Base-by-base conservation (phyloP, 163 green algal species). In the Scenedesmus sp. region DNA sequence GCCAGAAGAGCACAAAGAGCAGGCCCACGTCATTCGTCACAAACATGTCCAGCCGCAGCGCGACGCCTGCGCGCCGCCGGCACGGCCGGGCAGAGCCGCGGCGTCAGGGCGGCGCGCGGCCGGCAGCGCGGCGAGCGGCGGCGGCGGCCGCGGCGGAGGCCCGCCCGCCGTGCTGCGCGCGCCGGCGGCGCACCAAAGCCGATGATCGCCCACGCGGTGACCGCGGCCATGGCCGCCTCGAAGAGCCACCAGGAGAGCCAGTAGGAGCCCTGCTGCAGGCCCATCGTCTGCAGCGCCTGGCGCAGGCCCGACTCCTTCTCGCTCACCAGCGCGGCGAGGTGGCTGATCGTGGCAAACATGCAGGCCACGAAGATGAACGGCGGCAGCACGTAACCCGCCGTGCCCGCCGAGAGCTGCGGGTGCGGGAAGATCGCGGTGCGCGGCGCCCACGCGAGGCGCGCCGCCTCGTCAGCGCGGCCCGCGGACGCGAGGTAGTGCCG, bases 1-100 rank as follows among this genome's bases (percentile, higher is more conserved):
- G 83, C 85, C 95, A 95, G 84, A 98, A 96, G n/a, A 98, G 86
- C 62, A 97, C 87, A 81, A 98, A 97, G 13, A 97, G 81, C 63
- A 97, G 74, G 50, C 48, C 57, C 2, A 67, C 97, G 82, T 80
- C 87, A 86, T 98, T 98, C 26, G 92, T 71, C 13, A 92, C 75
- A 86, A 98, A 98, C 54, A 98, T 87, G 7, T 84, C n/a, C 51
- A 98, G 95, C 69, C 96, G 89, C 66, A 98, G 92, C 39, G 94
- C 90, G 47, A 92, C 70, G 53, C 91, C 89, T 85, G 78, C 36
- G 63, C 65, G 47, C 47, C 29, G 53, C 53, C 53, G 29, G 60
- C 31, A 47, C 15, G 33, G 33, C 47, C 26, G 36, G 34, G 10
- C 53, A 62, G 20, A 10, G 36, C 36, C 3, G 6, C 39, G n/a